phyloP scores from a whole-genome alignment of 1,139 yeast species.

The Debaryomycetaceae sp. region DNA sequence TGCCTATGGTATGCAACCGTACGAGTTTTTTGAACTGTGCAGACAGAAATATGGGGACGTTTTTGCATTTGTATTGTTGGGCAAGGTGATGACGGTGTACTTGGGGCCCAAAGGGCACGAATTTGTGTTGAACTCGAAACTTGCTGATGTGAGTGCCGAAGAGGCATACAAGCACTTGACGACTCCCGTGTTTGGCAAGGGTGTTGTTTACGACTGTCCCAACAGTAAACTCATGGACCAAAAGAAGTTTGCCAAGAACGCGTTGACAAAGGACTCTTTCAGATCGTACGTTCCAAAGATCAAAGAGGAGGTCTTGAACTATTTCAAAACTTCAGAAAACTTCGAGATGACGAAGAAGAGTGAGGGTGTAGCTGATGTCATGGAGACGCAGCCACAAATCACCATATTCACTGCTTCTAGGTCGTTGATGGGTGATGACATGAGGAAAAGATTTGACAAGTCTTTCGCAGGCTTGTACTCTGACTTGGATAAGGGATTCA shows the following conservation, averaged over 20 bases:
- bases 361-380: conserved; percentile 62
- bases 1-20: conserved; percentile 87
- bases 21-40: conserved; percentile 77
- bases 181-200: conserved; percentile 96
- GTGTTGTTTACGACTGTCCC: conserved; percentile 96
- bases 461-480: conserved; percentile 82
- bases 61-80: conserved; percentile 83
- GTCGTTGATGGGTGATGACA: conserved; percentile 84
- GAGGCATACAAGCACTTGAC: conserved; percentile 94
- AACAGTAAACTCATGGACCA: conserved; percentile 95
- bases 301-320: conserved; percentile 68
- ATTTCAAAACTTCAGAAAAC: conserved; percentile 53
- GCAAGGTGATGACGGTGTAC: conserved; percentile 92
- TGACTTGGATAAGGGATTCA: conserved; percentile 95
- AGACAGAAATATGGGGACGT: conserved; percentile 86
- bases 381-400: conserved; percentile 88
- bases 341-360: conserved; percentile 36
- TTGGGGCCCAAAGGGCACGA: conserved; percentile 98
- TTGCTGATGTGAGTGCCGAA: conserved; percentile 90
- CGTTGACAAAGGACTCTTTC: conserved; percentile 84
- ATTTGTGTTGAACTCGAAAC: conserved; percentile 87
- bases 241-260: conserved; percentile 91
- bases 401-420: conserved; percentile 96
- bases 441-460: conserved; percentile 78
- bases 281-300: conserved; percentile 84